These are phyloP conservation scores for Cornus florida DNA, from an alignment of 148 eudicot genomes.

Conservation along the genomic window DNA sequence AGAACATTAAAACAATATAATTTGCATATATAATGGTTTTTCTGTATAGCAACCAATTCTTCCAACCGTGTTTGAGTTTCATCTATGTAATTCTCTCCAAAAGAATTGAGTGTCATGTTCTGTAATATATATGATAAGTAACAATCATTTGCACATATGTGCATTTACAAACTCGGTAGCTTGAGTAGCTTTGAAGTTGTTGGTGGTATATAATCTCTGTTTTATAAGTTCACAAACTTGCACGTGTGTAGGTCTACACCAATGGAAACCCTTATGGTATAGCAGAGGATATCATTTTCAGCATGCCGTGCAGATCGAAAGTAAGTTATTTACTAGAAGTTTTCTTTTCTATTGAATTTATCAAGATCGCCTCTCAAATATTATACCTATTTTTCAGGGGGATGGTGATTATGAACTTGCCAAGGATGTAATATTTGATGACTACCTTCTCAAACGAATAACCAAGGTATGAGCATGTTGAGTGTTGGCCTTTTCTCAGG, in stretches of 20 bases:
- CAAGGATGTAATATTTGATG: slow-evolving; percentile 72
- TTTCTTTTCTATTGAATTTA: background rate
- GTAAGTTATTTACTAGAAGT: slow-evolving; percentile 27
- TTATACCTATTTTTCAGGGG: slow-evolving; percentile 45
- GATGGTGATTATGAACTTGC: slow-evolving; percentile 98
- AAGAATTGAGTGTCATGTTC: background rate
- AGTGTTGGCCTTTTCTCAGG: background rate
- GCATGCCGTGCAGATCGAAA: slow-evolving; percentile 98
- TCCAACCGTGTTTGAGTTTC: background rate
- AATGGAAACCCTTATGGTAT: slow-evolving; percentile 91
- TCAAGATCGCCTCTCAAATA: background rate
- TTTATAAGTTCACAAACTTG: background rate
- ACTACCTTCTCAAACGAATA: slow-evolving; percentile 69
- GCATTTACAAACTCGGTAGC: background rate
- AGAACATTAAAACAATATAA: too few species aligned
- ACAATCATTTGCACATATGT: background rate
- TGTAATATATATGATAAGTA: background rate
- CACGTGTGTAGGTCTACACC: slow-evolving; percentile 67
- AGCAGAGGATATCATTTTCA: slow-evolving; percentile 89
- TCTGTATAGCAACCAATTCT: too few species aligned
- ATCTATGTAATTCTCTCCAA: background rate
- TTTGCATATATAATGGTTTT: too few species aligned
- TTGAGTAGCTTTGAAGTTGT: background rate
- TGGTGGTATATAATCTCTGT: background rate
- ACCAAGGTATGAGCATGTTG: slow-evolving; percentile 43